A percentile compares a stretch with the other conserved stretches of the same genome.
These are phyloP conservation scores for Lachancea meyersii DNA, from an alignment of 805 yeast genomes.

Conservation along the genomic window DNA sequence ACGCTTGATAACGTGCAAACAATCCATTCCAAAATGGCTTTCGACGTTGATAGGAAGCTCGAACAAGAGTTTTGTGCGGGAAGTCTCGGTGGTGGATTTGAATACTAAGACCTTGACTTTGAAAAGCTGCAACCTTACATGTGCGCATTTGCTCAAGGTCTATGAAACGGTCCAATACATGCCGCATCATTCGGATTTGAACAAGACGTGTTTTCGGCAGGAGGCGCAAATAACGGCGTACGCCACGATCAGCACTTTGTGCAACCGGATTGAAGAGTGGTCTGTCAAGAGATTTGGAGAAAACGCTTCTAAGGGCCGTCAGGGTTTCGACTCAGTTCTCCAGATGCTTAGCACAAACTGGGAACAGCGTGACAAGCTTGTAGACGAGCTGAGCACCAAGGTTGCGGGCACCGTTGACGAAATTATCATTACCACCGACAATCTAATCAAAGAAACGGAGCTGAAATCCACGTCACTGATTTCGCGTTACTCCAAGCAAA, in stretches of 20 bases:
- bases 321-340: slow-evolving; percentile 80
- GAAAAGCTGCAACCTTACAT: slow-evolving; percentile 84
- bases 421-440: slow-evolving; percentile 19
- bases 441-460: slow-evolving; percentile 24
- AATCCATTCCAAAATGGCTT: slow-evolving; percentile 81
- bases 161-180: slow-evolving; percentile 79
- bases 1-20: slow-evolving; percentile 82
- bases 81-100: slow-evolving; percentile 79
- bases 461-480: slow-evolving; percentile 17
- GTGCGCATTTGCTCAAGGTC: slow-evolving; percentile 67
- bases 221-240: slow-evolving; percentile 86
- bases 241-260: slow-evolving; percentile 59
- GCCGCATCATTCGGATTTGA: slow-evolving; percentile 56
- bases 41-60: slow-evolving; percentile 64
- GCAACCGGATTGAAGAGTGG: slow-evolving; percentile 89
- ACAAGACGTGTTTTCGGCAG: slow-evolving; percentile 63
- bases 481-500: slow-evolving; percentile 13
- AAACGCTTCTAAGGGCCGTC: slow-evolving; percentile 75
- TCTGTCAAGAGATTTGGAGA: slow-evolving; percentile 80
- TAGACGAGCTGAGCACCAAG: slow-evolving; percentile 26
- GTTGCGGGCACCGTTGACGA: slow-evolving; percentile 32
- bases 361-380: slow-evolving; percentile 27
- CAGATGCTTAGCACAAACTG: slow-evolving; percentile 36
- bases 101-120: slow-evolving; percentile 55
- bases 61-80: slow-evolving; percentile 75